These are phyloP conservation scores for Polyporus arcularius DNA, from an alignment of 768 basidiomycete species.

Conservation along the genomic window DNA sequence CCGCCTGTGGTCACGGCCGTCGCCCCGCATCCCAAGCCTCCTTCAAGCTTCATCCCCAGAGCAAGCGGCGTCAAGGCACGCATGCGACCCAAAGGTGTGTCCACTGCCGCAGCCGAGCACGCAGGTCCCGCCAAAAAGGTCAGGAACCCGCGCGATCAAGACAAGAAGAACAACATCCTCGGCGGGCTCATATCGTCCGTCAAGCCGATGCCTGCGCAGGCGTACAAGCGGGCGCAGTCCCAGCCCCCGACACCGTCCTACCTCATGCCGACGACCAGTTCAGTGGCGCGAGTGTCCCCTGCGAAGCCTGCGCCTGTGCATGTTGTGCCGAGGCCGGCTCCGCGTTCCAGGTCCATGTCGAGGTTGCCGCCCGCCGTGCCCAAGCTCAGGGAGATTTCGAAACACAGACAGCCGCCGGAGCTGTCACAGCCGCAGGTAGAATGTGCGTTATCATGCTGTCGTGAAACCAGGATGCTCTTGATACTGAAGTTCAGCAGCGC, in stretches of 20 bases:
- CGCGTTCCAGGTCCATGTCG: not conserved
- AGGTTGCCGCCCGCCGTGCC: not conserved
- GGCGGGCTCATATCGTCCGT: not conserved
- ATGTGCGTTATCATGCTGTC: no score
- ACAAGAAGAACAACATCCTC: not conserved
- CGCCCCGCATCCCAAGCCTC: no score
- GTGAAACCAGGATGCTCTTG: no score
- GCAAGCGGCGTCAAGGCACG: not conserved
- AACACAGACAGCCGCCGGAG: no score
- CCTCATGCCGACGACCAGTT: conserved; percentile 7
- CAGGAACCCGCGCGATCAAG: not conserved
- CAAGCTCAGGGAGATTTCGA: not conserved
- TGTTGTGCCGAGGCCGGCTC: not conserved
- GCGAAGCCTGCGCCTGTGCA: not conserved
- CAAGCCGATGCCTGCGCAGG: no score
- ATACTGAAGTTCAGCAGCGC: no score
- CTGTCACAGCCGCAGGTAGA: no score
- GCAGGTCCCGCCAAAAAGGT: not conserved
- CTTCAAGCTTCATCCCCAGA: not conserved
- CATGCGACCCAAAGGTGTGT: not conserved
- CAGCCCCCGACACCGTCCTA: not conserved
- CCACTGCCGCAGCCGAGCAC: not conserved
- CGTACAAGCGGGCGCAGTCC: no score
- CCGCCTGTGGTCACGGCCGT: not conserved
- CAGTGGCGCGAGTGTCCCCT: conserved; percentile 4